phyloP scores from a whole-genome alignment of 139 green algal genomes.

The Volvox africanus region DNA sequence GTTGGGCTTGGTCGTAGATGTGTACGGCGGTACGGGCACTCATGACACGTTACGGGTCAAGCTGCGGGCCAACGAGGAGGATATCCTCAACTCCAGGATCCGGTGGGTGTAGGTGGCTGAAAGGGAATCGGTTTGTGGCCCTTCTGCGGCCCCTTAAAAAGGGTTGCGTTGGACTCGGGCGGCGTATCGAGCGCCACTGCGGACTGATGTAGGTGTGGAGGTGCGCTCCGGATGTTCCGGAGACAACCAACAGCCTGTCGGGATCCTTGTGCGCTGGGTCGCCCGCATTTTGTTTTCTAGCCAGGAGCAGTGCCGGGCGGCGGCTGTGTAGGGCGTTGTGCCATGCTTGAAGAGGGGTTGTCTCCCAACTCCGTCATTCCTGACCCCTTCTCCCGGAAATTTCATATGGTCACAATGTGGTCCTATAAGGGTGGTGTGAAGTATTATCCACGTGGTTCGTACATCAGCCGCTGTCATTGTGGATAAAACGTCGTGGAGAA shows the following conservation, averaged over 20 bases:
- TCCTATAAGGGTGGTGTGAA: too few relatives aligned
- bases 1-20: conserved; percentile 57
- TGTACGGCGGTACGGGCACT: conserved; percentile 59
- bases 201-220: background rate
- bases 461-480: too few relatives aligned
- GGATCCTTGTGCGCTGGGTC: background rate
- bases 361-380: too few relatives aligned
- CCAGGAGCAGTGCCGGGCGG: too few relatives aligned
- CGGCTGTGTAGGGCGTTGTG: too few relatives aligned
- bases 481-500: too few relatives aligned
- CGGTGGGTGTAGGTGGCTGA: conserved; percentile 30
- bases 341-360: too few relatives aligned
- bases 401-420: too few relatives aligned
- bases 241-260: background rate
- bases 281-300: too few relatives aligned
- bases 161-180: background rate
- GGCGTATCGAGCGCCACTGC: background rate
- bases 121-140: background rate
- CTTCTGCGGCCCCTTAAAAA: background rate
- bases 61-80: conserved; percentile 47
- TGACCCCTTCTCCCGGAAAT: too few relatives aligned
- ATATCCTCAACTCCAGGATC: conserved; percentile 39
- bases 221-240: background rate
- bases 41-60: conserved; percentile 58
- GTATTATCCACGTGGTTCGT: too few relatives aligned